Percentiles rank a stretch among this genome's conserved stretches.
phyloP scores from a whole-genome alignment of 495 filamentous ascomycete genomes.

The Ascobolus immersus region DNA sequence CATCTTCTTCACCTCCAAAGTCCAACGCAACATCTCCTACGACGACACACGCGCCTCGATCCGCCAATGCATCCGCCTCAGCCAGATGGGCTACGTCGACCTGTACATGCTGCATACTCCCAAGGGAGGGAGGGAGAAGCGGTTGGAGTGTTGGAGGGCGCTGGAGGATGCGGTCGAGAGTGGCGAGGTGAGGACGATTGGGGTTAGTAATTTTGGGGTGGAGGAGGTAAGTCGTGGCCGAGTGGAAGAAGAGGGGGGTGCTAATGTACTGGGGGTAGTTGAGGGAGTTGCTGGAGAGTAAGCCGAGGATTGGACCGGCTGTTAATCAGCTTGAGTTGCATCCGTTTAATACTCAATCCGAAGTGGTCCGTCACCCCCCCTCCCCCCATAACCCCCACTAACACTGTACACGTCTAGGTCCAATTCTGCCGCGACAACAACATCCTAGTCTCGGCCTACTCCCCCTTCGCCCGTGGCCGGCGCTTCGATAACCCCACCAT shows the following conservation, averaged over 20 bases:
- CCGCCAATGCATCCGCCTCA: slow-evolving; percentile 25
- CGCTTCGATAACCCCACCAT: slow-evolving; percentile 30
- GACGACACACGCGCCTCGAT: slow-evolving; percentile 30
- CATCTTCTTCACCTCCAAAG: slow-evolving; percentile 43
- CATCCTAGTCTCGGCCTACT: slow-evolving; percentile 39
- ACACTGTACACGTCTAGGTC: slow-evolving; percentile 6
- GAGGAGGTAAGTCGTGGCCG: slow-evolving; percentile 34
- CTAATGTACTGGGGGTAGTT: slow-evolving; percentile 18
- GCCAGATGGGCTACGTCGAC: slow-evolving; percentile 40
- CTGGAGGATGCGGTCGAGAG: slow-evolving; percentile 37
- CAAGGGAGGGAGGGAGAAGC: slow-evolving; percentile 31
- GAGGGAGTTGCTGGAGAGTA: slow-evolving; percentile 32
- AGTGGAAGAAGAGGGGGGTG: not conserved
- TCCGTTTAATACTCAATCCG: slow-evolving; percentile 37
- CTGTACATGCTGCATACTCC: slow-evolving; percentile 44
- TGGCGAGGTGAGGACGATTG: slow-evolving; percentile 32
- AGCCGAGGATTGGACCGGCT: slow-evolving; percentile 25
- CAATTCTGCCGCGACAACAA: slow-evolving; percentile 27
- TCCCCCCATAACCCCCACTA: not conserved
- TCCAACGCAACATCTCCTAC: slow-evolving; percentile 32
- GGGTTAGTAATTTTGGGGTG: slow-evolving; percentile 43
- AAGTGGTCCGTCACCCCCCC: slow-evolving; percentile 18
- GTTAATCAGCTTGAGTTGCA: slow-evolving; percentile 50
- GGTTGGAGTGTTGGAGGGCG: slow-evolving; percentile 37
- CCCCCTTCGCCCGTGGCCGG: slow-evolving; percentile 32